phyloP scores from a whole-genome alignment of 1,284 basidiomycete genomes.

The Apiotrichum siamense region DNA sequence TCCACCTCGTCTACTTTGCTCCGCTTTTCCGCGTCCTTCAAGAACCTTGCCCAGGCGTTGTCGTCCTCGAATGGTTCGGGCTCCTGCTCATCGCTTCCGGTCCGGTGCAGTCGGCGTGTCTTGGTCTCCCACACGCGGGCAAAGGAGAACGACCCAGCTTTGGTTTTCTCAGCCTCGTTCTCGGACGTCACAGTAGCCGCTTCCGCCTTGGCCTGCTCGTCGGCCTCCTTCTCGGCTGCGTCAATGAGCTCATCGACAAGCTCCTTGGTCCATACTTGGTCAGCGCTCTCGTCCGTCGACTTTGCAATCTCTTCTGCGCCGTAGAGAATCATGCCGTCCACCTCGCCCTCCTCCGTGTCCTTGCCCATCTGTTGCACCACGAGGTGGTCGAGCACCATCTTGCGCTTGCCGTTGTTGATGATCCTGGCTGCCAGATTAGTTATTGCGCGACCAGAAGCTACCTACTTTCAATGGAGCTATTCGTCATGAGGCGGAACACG shows the following conservation, averaged over 20 bases:
- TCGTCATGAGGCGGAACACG: constrained; percentile 88
- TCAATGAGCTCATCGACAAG: constrained; percentile 77
- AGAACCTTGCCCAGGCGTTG: constrained; percentile 63
- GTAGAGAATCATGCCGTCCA: constrained; percentile 73
- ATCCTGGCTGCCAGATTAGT: constrained; percentile 63
- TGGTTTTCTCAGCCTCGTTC: too few relatives aligned
- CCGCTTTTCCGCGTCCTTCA: constrained; percentile 14
- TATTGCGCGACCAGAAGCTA: not conserved
- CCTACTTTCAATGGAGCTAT: constrained; percentile 77
- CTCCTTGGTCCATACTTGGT: constrained; percentile 59
- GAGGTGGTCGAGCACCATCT: constrained; percentile 80
- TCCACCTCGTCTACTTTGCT: not conserved
- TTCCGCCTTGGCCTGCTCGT: too few relatives aligned
- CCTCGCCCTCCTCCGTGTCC: constrained; percentile 63
- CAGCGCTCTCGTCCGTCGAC: constrained; percentile 46
- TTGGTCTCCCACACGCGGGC: too few relatives aligned
- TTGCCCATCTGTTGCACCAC: constrained; percentile 86
- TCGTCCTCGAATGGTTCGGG: constrained; percentile 49
- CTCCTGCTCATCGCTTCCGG: constrained; percentile 42
- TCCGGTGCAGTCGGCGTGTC: constrained; percentile 55
- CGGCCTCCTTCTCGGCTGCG: constrained; percentile 71
- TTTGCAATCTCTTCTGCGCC: constrained; percentile 76
- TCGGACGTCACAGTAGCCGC: too few relatives aligned
- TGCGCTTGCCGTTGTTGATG: constrained; percentile 80
- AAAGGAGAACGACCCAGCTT: too few relatives aligned